These are phyloP conservation scores for Rehmannia glutinosa DNA, from an alignment of 257 asterid genomes.

Conservation along the genomic window DNA sequence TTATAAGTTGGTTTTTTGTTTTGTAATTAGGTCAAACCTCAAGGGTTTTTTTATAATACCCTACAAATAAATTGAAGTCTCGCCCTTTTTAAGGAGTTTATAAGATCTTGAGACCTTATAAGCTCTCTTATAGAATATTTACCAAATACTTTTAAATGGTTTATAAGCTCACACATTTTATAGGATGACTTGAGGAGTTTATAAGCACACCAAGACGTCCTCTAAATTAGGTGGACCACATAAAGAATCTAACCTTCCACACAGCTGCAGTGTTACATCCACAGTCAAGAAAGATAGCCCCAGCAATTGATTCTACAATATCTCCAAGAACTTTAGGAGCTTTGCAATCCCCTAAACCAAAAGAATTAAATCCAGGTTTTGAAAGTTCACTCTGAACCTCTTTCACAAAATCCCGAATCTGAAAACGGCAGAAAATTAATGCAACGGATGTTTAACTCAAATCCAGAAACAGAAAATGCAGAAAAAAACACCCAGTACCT, in stretches of 20 bases:
- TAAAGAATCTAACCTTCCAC: constrained; percentile 68
- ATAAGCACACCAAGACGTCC: background rate
- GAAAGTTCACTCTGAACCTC: constrained; percentile 72
- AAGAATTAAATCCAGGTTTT: constrained; percentile 87
- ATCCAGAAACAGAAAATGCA: background rate
- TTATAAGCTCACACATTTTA: too few species aligned
- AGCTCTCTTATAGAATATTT: too few species aligned
- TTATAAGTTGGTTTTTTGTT: too few species aligned
- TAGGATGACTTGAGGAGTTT: too few species aligned
- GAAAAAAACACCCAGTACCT: constrained; percentile 35
- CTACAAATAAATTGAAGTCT: background rate
- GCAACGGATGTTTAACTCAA: background rate
- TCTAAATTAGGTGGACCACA: too few species aligned
- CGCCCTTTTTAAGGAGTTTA: background rate
- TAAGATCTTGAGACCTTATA: background rate
- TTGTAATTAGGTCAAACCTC: too few species aligned
- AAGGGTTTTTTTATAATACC: too few species aligned
- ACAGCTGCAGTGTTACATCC: constrained; percentile 77
- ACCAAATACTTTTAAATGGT: too few species aligned
- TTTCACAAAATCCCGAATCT: constrained; percentile 90
- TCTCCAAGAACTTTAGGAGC: constrained; percentile 99
- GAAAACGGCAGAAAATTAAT: constrained; percentile 15
- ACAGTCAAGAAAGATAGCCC: constrained; percentile 92
- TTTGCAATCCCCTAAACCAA: constrained; percentile 98
- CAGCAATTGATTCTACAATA: constrained; percentile 96